These are phyloP conservation scores for Pythium plurisporium DNA, from an alignment of 352 stramenopile species.

Conservation along the genomic window DNA sequence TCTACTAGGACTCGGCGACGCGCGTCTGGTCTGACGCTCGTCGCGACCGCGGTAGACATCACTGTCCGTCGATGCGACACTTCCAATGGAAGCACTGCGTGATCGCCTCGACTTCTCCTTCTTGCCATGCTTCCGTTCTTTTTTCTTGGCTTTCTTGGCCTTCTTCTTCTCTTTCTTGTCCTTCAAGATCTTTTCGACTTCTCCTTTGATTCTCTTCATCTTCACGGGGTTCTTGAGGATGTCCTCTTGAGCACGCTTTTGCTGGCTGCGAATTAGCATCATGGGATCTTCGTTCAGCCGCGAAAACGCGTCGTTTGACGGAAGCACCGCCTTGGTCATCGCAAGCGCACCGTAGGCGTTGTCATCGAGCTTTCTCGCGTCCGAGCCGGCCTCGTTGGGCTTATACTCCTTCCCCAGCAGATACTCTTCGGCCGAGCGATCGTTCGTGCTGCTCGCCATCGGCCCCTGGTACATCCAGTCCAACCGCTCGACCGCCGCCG, in stretches of 20 bases:
- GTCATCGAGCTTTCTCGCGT: slow-evolving; percentile 47
- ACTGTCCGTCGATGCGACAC: neutral
- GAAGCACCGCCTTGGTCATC: slow-evolving; percentile 40
- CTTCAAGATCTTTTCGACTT: slow-evolving; percentile 73
- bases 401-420: slow-evolving; percentile 91
- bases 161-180: slow-evolving; percentile 74
- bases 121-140: slow-evolving; percentile 47
- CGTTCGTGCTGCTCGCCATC: slow-evolving; percentile 49
- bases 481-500: slow-evolving; percentile 73
- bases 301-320: slow-evolving; percentile 91
- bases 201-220: slow-evolving; percentile 82
- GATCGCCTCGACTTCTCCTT: slow-evolving; percentile 39
- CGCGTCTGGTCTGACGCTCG: neutral
- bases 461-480: slow-evolving; percentile 97
- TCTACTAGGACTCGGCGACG: neutral
- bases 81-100: slow-evolving; percentile 19
- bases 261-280: slow-evolving; percentile 91
- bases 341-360: slow-evolving; percentile 69
- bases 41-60: no score
- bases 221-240: slow-evolving; percentile 90
- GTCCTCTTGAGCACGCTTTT: slow-evolving; percentile 73
- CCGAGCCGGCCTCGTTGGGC: slow-evolving; percentile 33
- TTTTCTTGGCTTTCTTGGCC: slow-evolving; percentile 67
- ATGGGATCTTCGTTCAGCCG: slow-evolving; percentile 95
- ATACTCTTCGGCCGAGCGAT: slow-evolving; percentile 86